Evolutionary conservation across 257 asterid species (phyloP), one percentile per base, ranked within the genome.

Genomic region (Datura wrightii): DNA sequence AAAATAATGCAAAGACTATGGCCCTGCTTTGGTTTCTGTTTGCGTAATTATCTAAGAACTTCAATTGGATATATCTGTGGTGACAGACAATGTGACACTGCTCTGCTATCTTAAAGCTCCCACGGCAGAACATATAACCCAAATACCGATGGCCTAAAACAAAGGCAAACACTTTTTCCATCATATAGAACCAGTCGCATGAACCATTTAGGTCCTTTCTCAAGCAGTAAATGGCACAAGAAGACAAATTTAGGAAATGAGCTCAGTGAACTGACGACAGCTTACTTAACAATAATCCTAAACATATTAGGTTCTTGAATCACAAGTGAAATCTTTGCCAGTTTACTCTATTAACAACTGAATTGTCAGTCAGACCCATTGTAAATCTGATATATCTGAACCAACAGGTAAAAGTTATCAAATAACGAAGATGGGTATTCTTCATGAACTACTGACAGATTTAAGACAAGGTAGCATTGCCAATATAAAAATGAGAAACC

Each of bases 21-120:
- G 19, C 60, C 15, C 15, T 31, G 62, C 34, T 76, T 76, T 76
- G 19, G 39, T 31, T 48, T 16, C 24, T 13, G 62, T 48, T 74
- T 50, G 82, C 82, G 14, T 11, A 48, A 50, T 31, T 71, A 31
- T 41, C 80, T 72, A 72, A 72, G 59, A 72, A 46, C 41, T 46
- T 72, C 39, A 71, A n/a, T 66, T 48, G 41, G 59, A 58, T 44
- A 44, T n/a, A 71, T 71, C 15, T 69, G 34, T 71, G 36, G 31
- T 24, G 31, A 24, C 31, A 24, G 31, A 0, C 31, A 24, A 24
- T 1, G 18, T 72, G 36, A 46, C 18, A 11, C 44, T 19, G 24
- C 62, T 6, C 82, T 11, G 19, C 82, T 46, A 50, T 59, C 46
- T 31, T 15, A 76, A 24, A 76, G 31, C 82, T 52, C 63, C 82